phyloP scores from a whole-genome alignment of 2,329 filamentous ascomycete genomes.

The Neopestalotiopsis sp. region DNA sequence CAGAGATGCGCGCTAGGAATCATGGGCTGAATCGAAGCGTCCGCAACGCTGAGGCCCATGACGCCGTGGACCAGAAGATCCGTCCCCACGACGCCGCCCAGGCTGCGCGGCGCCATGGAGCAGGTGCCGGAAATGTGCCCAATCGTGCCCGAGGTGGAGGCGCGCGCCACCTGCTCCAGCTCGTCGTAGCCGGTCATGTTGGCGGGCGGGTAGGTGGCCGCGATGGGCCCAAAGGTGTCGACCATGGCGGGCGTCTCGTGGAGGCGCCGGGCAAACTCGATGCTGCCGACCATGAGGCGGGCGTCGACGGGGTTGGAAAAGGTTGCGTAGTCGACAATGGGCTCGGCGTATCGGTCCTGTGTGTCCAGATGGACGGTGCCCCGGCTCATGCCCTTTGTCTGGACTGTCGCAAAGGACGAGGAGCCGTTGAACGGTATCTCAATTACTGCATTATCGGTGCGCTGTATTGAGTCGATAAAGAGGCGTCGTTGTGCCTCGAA shows the following conservation, averaged over 20 bases:
- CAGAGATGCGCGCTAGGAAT: neutral
- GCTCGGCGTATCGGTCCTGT: neutral
- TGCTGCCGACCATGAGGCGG: neutral
- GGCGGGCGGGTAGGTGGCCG: neutral
- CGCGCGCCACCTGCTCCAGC: neutral
- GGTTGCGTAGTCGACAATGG: neutral
- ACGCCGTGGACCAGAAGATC: neutral
- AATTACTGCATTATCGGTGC: neutral
- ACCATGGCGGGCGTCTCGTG: neutral
- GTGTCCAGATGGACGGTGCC: slow-evolving; percentile 5
- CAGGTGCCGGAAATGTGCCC: neutral
- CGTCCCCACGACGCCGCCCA: neutral
- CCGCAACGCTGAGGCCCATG: neutral
- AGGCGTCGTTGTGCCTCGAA: slow-evolving; percentile 5
- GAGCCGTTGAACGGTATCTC: neutral
- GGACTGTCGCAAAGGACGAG: neutral
- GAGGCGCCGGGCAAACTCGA: neutral
- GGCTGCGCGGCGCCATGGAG: neutral
- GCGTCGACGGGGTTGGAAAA: neutral
- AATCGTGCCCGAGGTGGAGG: neutral
- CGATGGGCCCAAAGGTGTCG: neutral
- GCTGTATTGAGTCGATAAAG: neutral
- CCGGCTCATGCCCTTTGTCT: slow-evolving; percentile 6
- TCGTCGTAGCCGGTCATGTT: neutral
- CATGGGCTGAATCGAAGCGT: neutral